Conservation (phyloP, 169 alveolate species). For the Besnoitia besnoiti region DNA sequence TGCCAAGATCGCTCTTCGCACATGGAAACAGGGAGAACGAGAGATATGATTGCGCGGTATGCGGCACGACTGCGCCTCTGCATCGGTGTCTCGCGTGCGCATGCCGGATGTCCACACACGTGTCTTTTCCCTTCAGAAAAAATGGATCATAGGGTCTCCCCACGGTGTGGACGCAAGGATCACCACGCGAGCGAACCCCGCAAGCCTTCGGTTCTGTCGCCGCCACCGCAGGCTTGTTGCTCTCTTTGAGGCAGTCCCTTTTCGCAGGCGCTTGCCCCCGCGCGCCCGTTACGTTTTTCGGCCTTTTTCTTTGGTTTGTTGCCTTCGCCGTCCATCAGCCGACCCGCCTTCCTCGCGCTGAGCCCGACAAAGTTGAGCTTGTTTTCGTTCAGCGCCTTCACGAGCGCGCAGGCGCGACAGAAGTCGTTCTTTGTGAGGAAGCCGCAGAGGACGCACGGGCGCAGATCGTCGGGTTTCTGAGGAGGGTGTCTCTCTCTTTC, state of each 20-base stretch:
- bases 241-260: too few species aligned
- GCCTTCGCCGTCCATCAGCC: not conserved
- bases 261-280: not conserved
- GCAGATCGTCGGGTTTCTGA: not conserved
- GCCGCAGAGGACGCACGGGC: constrained; percentile 14
- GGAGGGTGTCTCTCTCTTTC: not conserved
- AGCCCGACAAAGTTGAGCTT: constrained; percentile 8
- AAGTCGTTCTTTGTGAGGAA: not conserved
- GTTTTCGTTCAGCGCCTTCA: constrained; percentile 6
- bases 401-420: constrained; percentile 28
- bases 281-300: not conserved
- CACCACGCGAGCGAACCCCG: constrained; percentile 25
- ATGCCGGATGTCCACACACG: too few species aligned
- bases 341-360: not conserved
- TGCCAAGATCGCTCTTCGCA: too few species aligned
- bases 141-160: too few species aligned
- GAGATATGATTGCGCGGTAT: too few species aligned
- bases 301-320: not conserved
- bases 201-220: not conserved
- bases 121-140: too few species aligned
- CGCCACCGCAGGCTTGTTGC: too few species aligned
- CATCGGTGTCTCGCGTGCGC: too few species aligned
- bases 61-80: too few species aligned
- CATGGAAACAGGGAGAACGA: too few species aligned
- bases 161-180: not conserved